Evolutionary conservation across 371 early-diverging fungal species (phyloP).

Genomic region (Mortierella sp.): DNA sequence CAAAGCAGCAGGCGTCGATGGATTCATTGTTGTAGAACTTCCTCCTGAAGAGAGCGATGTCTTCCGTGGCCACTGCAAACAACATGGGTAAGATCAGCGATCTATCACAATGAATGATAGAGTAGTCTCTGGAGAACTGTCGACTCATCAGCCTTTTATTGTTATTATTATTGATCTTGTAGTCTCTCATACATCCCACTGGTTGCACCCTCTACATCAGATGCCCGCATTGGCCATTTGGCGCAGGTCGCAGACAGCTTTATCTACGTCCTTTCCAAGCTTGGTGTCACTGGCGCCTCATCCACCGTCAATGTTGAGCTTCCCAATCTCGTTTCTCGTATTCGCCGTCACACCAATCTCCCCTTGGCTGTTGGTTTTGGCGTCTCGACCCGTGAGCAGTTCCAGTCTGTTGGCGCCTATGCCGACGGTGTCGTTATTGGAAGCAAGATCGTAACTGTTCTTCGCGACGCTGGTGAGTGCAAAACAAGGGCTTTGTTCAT

Average conservation of each 20-base stretch:
- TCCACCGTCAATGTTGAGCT: slow-evolving; percentile 75
- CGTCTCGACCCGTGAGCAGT: slow-evolving; percentile 90
- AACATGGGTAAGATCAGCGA: slow-evolving; percentile 63
- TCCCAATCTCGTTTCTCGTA: slow-evolving; percentile 75
- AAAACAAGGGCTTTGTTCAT: neutral
- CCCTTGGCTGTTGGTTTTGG: slow-evolving; percentile 98
- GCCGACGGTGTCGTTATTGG: slow-evolving; percentile 97
- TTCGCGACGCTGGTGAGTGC: slow-evolving; percentile 68
- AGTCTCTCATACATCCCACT: slow-evolving; percentile 92
- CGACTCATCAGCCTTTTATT: neutral
- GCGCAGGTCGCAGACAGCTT: slow-evolving; percentile 88
- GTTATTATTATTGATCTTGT: neutral
- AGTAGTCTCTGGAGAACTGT: neutral
- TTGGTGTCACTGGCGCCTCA: slow-evolving; percentile 93
- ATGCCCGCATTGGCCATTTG: slow-evolving; percentile 82
- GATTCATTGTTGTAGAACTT: slow-evolving; percentile 97
- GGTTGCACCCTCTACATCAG: slow-evolving; percentile 93
- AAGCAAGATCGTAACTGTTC: slow-evolving; percentile 84
- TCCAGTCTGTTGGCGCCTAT: slow-evolving; percentile 81
- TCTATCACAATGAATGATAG: neutral
- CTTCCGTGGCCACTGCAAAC: slow-evolving; percentile 81
- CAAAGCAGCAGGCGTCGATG: slow-evolving; percentile 86
- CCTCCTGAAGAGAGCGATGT: slow-evolving; percentile 94
- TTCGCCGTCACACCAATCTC: slow-evolving; percentile 78
- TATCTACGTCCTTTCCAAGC: slow-evolving; percentile 93